Evolutionary conservation across 768 basidiomycete species (phyloP), one percentile per base, ranked within the genome.

Genomic region (Mycena crocata): DNA sequence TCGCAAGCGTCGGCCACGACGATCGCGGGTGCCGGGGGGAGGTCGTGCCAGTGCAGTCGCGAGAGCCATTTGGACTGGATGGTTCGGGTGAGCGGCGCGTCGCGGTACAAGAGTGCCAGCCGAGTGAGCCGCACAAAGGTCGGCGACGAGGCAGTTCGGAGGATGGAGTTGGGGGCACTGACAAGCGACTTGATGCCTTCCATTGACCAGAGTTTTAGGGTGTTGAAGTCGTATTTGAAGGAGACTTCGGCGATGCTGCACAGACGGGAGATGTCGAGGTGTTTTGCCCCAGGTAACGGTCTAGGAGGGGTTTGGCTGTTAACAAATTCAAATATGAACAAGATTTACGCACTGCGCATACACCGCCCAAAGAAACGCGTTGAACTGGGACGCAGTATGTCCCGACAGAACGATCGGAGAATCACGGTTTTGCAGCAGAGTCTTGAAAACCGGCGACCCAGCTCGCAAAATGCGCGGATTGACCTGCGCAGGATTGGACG

Each of bases 171-270:
- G 31, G 71, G 68, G 19, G 72, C 67, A 17, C 72, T 62, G 44
- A 80, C 68, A 23, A 79, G 72, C 59, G 74, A 62, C 50, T 72
- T 72, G 24, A 84, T 73, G 13, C 77, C 74, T 12, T 74, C 69
- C 49, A 81, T 60, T 23, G 82, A 79, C 84, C 84, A 85, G 19
- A 67, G 34, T 44, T 73, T 72, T 39, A 81, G 76, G 23, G 77
- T 64, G n/a, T 65, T 63, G 64, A 83, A 79, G 49, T 77, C 74
- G 70, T 83, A 85, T 67, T 76, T 76, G 74, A 77, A 74, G n/a
- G 83, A 75, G 24, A 82, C 75, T 65, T 81, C 77, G 30, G 81
- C 78, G 61, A 85, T 77, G 40, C 78, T 78, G 32, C 83, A 74
- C 10, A 85, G 70, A 26, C 77, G 74, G 55, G 75, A 73, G 24